Base-by-base conservation (phyloP, 108 stramenopile species). In the Pseudonitzschia delicatissima region DNA sequence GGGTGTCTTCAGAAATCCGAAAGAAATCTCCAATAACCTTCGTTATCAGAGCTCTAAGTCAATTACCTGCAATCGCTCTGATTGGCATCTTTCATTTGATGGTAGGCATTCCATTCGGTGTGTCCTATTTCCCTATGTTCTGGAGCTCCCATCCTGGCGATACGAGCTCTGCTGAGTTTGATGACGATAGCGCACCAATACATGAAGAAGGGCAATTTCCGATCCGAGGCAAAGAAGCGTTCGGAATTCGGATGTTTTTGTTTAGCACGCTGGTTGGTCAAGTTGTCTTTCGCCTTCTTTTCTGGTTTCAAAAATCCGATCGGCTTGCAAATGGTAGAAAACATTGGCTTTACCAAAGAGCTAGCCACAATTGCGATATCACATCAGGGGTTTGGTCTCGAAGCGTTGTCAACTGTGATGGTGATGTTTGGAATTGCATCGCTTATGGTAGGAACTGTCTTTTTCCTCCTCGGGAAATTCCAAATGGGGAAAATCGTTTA, bases 301-400 rank as follows among this genome's bases (percentile, higher is more conserved):
- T 80, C 77, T 12, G 81, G 74, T 20, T 91, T 94, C 72, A 36
- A 67, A 20, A 82, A 81, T 77, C 74, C 86, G 17, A 72, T 87
- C 40, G 88, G 84, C 12, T 62, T 90, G 32, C 85, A 88, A 65
- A 90, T 93, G 92, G 86, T 93, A 4, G 92, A 93, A 68, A 93
- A 93, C 62, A 85, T 90, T 3, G 88, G 88, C 11, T 93, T 93
- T 59, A 81, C 68, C 58, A 83, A 87, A 33, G 70, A 71, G n/a
- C 71, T 93, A 32, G 66, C 86, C 5, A 23, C 62, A 17, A 86
- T 86, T 35, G 87, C 82, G 31, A 77, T 83, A 35, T 27, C 63
- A 60, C 45, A 77, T 28, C 82, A 84, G 62, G 87, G 85, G 0
- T 72, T 72, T 45, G 86, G 83, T 20, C 69, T 45, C 18, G 87